Evolutionary conservation across 176 grass and related monocot species (phyloP).

Genomic region (Ananas comosus): DNA sequence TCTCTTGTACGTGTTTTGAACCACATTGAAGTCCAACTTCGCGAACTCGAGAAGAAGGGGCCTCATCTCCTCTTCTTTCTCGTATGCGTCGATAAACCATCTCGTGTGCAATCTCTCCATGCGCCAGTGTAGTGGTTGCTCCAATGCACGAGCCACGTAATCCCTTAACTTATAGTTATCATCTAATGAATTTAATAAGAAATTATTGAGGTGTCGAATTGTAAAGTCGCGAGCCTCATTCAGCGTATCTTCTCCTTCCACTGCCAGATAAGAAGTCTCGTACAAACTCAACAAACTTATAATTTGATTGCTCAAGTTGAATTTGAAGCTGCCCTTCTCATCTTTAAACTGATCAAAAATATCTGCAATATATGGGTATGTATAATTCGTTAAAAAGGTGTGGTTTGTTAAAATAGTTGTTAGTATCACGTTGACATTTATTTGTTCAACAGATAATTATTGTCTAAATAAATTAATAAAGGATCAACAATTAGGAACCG

Average conservation of each 20-base stretch:
- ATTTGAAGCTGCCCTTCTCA: too few species aligned
- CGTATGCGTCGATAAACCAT: slow-evolving; percentile 12
- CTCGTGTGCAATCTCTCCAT: background rate
- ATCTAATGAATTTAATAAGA: background rate
- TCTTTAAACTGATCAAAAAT: too few species aligned
- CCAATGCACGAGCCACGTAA: background rate
- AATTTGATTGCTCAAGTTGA: background rate
- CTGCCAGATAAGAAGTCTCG: slow-evolving; percentile 22
- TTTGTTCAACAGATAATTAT: background rate
- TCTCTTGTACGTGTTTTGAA: slow-evolving; percentile 14
- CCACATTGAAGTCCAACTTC: slow-evolving; percentile 25
- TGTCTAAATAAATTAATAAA: too few species aligned
- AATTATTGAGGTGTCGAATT: slow-evolving; percentile 15
- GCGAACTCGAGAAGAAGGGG: slow-evolving; percentile 22
- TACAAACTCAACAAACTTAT: slow-evolving; percentile 20
- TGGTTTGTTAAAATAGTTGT: background rate
- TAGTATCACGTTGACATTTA: background rate
- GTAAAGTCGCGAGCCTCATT: slow-evolving; percentile 19
- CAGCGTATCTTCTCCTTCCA: slow-evolving; percentile 16
- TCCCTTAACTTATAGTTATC: slow-evolving; percentile 8
- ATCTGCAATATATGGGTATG: too few species aligned
- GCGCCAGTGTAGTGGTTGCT: slow-evolving; percentile 12
- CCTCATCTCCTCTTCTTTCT: background rate
- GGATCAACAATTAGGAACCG: too few species aligned
- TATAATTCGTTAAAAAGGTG: background rate